phyloP scores from a whole-genome alignment of 2,329 filamentous ascomycete species.

The Penicillium sp. region DNA sequence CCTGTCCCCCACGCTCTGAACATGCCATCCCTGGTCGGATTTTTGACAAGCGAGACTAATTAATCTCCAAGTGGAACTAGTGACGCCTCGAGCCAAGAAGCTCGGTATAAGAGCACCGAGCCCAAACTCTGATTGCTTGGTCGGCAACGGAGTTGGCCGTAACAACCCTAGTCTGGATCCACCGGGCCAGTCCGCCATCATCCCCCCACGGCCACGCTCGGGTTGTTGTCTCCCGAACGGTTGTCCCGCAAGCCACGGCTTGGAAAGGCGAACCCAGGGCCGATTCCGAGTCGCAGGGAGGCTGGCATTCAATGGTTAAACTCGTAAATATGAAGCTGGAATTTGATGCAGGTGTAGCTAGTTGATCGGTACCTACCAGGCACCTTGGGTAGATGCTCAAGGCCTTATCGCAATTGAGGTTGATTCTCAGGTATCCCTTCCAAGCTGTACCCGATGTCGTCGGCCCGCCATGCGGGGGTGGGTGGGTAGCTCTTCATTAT shows the following conservation, averaged over 20 bases:
- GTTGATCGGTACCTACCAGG: neutral
- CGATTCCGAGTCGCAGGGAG: neutral
- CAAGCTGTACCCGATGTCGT: neutral
- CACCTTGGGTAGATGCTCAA: too few relatives aligned
- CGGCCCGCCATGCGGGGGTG: neutral
- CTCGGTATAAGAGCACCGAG: neutral
- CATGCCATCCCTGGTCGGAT: neutral
- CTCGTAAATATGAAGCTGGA: neutral
- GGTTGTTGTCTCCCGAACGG: neutral
- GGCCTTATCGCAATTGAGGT: too few relatives aligned
- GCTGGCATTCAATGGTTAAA: too few relatives aligned
- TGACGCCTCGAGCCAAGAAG: neutral
- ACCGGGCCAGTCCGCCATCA: neutral
- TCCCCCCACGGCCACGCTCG: neutral
- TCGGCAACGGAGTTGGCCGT: constrained; percentile 10
- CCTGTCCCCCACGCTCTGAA: constrained; percentile 1
- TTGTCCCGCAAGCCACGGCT: too few relatives aligned
- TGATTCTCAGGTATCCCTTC: too few relatives aligned
- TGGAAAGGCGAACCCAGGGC: neutral
- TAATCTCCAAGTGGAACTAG: neutral
- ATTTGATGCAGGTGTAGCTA: neutral
- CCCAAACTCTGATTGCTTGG: neutral
- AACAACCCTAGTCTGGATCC: constrained; percentile 2
- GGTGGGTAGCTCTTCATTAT: neutral
- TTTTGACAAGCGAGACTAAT: neutral